These are phyloP conservation scores for Mimosa pudica DNA, from an alignment of 306 rosid genomes.

Conservation along the genomic window DNA sequence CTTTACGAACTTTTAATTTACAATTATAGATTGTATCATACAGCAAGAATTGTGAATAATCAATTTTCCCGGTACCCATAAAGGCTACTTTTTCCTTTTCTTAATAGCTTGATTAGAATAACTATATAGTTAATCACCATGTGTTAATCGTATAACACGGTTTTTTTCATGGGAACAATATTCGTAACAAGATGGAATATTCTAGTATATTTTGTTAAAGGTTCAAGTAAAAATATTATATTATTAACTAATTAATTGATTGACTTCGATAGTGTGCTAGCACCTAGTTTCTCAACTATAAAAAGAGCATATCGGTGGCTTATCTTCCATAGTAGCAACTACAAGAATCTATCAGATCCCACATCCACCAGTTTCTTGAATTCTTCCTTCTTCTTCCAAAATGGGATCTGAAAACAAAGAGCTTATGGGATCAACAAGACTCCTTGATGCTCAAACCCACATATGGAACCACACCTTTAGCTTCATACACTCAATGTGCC, in stretches of 20 bases:
- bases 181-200: background rate
- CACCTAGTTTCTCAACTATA: background rate
- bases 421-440: background rate
- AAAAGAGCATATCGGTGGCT: background rate
- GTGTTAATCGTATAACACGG: background rate
- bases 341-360: background rate
- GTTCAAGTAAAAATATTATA: too few relatives aligned
- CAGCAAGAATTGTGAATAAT: too few relatives aligned
- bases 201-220: background rate
- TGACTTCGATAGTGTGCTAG: background rate
- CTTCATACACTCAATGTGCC: constrained; percentile 34
- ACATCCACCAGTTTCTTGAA: background rate
- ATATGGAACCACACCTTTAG: constrained; percentile 24
- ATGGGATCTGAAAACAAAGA: background rate
- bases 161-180: background rate
- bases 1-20: too few relatives aligned
- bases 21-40: too few relatives aligned
- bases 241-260: too few relatives aligned
- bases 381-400: background rate
- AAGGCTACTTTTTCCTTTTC: too few relatives aligned
- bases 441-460: constrained; percentile 43
- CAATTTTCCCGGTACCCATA: too few relatives aligned
- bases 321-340: background rate
- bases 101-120: too few relatives aligned
- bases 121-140: background rate